Conservation (phyloP, 352 stramenopile genomes). For the Plasmopara viticola region DNA sequence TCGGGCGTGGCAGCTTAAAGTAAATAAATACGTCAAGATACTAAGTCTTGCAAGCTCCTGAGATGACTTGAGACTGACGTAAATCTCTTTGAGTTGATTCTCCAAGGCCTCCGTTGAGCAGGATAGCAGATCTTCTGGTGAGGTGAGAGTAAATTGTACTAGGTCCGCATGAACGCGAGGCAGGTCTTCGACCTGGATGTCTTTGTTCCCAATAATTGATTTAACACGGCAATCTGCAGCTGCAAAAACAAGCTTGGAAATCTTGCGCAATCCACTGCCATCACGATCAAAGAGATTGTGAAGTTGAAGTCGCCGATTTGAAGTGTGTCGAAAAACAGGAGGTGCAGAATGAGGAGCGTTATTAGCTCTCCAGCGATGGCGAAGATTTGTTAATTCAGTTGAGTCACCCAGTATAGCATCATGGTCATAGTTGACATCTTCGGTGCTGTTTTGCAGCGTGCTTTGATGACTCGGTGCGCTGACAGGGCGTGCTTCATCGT, state of each 20-base stretch:
- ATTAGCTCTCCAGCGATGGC: constrained; percentile 12
- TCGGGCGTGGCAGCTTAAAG: constrained; percentile 41
- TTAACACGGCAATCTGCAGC: constrained; percentile 49
- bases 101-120: constrained; percentile 49
- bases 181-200: constrained; percentile 35
- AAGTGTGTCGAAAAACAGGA: constrained; percentile 4
- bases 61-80: constrained; percentile 49
- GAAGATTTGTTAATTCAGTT: constrained; percentile 1
- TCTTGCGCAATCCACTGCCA: constrained; percentile 33
- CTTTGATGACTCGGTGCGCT: constrained; percentile 8
- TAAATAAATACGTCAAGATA: constrained; percentile 54
- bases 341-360: constrained; percentile 30
- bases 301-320: constrained; percentile 13
- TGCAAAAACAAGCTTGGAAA: constrained; percentile 56
- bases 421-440: constrained; percentile 3
- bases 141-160: constrained; percentile 34
- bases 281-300: constrained; percentile 29
- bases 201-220: constrained; percentile 49
- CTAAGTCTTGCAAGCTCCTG: constrained; percentile 36
- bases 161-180: constrained; percentile 22
- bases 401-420: constrained; percentile 3
- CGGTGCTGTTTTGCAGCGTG: constrained; percentile 4
- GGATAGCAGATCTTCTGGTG: constrained; percentile 36
- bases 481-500: constrained; percentile 8
- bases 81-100: constrained; percentile 69